Percentiles rank a stretch among this genome's conserved stretches.
These are phyloP conservation scores for Emericellopsis terricola DNA, from an alignment of 495 filamentous ascomycete species.

Conservation along the genomic window DNA sequence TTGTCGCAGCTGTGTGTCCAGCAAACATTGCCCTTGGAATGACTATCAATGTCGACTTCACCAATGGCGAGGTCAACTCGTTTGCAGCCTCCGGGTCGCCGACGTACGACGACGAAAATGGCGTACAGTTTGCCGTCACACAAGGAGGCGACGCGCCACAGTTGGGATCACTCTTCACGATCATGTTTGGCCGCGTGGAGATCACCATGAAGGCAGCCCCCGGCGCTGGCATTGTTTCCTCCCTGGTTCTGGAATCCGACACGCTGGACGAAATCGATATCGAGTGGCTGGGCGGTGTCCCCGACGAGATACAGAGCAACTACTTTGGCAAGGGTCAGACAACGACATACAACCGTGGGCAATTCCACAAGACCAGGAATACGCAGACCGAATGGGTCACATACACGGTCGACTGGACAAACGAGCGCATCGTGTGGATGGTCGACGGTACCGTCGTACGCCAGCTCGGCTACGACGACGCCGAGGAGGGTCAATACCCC, in stretches of 20 bases:
- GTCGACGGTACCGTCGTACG: slow-evolving; percentile 56
- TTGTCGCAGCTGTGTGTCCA: slow-evolving; percentile 42
- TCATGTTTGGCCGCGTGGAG: slow-evolving; percentile 70
- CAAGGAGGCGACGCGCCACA: slow-evolving; percentile 67
- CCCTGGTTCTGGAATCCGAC: slow-evolving; percentile 75
- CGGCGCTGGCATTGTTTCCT: slow-evolving; percentile 62
- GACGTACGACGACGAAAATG: slow-evolving; percentile 50
- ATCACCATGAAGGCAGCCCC: slow-evolving; percentile 51
- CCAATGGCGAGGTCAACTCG: slow-evolving; percentile 44
- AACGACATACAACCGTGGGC: slow-evolving; percentile 50
- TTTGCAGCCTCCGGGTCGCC: slow-evolving; percentile 50
- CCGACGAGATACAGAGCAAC: slow-evolving; percentile 61
- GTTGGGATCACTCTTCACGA: slow-evolving; percentile 58
- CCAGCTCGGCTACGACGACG: slow-evolving; percentile 37
- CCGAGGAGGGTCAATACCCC: slow-evolving; percentile 53
- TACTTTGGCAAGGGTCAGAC: slow-evolving; percentile 88
- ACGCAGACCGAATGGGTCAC: slow-evolving; percentile 58
- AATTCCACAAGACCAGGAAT: slow-evolving; percentile 43
- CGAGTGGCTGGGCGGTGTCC: slow-evolving; percentile 56
- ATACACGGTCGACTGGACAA: slow-evolving; percentile 82
- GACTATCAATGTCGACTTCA: slow-evolving; percentile 66
- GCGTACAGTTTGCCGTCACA: slow-evolving; percentile 72
- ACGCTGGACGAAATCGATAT: slow-evolving; percentile 90
- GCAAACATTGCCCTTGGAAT: slow-evolving; percentile 68
- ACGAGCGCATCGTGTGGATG: slow-evolving; percentile 60